These are phyloP conservation scores for Nepenthes mirabilis DNA, from an alignment of 148 eudicot genomes.

Conservation along the genomic window DNA sequence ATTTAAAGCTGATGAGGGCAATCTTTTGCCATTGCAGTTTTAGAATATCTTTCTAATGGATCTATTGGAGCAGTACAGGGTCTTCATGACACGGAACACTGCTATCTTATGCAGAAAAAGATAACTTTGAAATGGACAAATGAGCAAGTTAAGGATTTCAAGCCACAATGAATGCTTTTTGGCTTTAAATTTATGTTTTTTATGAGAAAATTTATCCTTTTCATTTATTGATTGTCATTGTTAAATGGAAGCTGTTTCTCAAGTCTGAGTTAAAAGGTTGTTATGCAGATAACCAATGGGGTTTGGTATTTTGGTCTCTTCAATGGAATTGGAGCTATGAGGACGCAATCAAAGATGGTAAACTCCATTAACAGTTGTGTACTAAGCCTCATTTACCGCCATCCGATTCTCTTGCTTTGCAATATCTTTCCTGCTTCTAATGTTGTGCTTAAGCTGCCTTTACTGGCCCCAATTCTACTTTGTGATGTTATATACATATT, in stretches of 20 bases:
- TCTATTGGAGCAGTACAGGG: slow-evolving; percentile 35
- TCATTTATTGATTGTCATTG: not conserved
- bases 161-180: slow-evolving; percentile 1
- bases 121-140: slow-evolving; percentile 43
- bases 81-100: slow-evolving; percentile 44
- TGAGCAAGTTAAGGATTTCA: slow-evolving; percentile 49
- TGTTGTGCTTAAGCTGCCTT: too few species aligned
- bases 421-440: too few species aligned
- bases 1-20: not conserved
- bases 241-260: not conserved
- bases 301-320: slow-evolving; percentile 80
- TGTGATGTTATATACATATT: too few species aligned
- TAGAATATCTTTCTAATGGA: slow-evolving; percentile 40
- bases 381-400: not conserved
- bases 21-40: slow-evolving; percentile 35
- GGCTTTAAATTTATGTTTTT: not conserved
- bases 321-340: slow-evolving; percentile 73
- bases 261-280: slow-evolving; percentile 15
- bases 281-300: slow-evolving; percentile 71
- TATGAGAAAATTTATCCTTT: not conserved
- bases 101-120: slow-evolving; percentile 71
- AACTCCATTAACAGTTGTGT: not conserved
- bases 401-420: too few species aligned
- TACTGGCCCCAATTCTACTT: too few species aligned
- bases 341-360: slow-evolving; percentile 96